Conservation (phyloP, 495 filamentous ascomycete genomes). For the Xylaria venustula region DNA sequence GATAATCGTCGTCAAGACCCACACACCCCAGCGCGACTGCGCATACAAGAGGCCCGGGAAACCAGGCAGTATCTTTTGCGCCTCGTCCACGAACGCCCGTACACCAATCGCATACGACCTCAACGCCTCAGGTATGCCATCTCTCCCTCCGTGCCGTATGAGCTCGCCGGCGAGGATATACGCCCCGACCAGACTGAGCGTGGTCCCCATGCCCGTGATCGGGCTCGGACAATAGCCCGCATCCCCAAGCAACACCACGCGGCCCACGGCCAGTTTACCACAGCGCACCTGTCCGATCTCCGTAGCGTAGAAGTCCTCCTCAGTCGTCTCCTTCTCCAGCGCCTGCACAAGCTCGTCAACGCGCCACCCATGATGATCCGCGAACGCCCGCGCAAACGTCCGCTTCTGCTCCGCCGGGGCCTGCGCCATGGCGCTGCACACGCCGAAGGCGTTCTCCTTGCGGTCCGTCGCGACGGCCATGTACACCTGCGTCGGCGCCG, state of each 20-base stretch:
- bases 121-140: slow-evolving; percentile 29
- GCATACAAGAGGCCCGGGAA: slow-evolving; percentile 22
- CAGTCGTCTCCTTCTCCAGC: slow-evolving; percentile 1
- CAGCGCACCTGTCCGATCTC: slow-evolving; percentile 46
- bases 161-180: slow-evolving; percentile 56
- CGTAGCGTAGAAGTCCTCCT: slow-evolving; percentile 28
- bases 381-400: slow-evolving; percentile 15
- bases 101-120: slow-evolving; percentile 40
- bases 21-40: slow-evolving; percentile 27
- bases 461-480: slow-evolving; percentile 15
- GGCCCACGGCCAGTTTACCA: slow-evolving; percentile 32
- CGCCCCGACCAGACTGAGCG: slow-evolving; percentile 43
- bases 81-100: slow-evolving; percentile 38
- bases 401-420: slow-evolving; percentile 12
- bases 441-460: neutral
- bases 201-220: slow-evolving; percentile 50
- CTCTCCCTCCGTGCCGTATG: slow-evolving; percentile 22
- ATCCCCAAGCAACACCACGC: slow-evolving; percentile 51
- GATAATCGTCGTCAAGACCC: slow-evolving; percentile 28
- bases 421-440: neutral
- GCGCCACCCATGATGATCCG: slow-evolving; percentile 16
- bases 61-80: slow-evolving; percentile 34
- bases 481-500: slow-evolving; percentile 24
- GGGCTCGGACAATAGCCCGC: slow-evolving; percentile 48
- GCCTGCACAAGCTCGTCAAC: slow-evolving; percentile 15